Base-by-base conservation (phyloP, 306 rosid species). In the Fagus crenata region DNA sequence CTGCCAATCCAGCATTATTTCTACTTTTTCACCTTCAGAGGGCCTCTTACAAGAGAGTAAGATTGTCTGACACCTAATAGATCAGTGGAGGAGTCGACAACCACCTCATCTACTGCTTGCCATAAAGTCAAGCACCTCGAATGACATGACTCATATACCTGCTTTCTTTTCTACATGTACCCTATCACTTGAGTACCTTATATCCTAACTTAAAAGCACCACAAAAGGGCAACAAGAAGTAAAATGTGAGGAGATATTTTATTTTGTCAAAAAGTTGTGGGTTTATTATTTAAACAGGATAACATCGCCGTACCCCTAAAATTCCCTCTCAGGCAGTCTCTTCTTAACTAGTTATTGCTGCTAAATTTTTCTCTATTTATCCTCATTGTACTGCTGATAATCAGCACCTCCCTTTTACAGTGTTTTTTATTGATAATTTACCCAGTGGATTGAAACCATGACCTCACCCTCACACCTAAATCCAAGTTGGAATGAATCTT, bases 11-110 rank as follows among this genome's bases (percentile, higher is more conserved):
- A 11, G 14, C 51, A 46, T 46, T 46, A 46, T 46, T 46, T 46
- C 11, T 22, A 22, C 51, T 46, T 2, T 4, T 46, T 14, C 51
- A 46, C 14, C 2, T 46, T 46, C 51, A 46, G 51, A 46, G 51
- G 51, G 14, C 33, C 63, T 56, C 63, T 56, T 56, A 56, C 33
- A 56, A 56, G 67, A 60, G 40, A 60, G 13, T 60, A 60, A 31
- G 39, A 60, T 60, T 33, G 40, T 32, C 64, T 56, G 64, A 22
- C 64, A 56, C 36, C 9, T 4, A 12, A 1, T 22, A n/a, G 40
- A 60, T 32, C 40, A 11, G 14, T 1, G 39, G 40, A 12, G 67
- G 35, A 7, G 11, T 60, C 6, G 31, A 60, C 67, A 60, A 60
- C 14, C n/a, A 32, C 17, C 67, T 60, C 39, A 12, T 60, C 67